Evolutionary conservation across 331 rosid species (phyloP).

Genomic region (Acacia concinna): DNA sequence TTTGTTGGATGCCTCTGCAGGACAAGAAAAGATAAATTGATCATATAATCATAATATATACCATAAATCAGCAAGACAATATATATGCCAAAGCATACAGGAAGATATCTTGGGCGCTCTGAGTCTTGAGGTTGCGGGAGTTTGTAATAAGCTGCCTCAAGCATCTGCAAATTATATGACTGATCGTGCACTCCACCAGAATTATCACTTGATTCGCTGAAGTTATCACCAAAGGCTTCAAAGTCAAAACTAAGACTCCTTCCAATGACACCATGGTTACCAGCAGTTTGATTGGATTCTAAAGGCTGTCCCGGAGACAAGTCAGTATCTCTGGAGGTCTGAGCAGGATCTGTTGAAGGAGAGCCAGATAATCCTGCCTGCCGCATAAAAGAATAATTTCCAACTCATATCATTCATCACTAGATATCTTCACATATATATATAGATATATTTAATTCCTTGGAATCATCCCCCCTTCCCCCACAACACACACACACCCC

Average conservation of each 20-base stretch:
- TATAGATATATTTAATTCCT: background rate
- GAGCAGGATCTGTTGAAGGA: constrained; percentile 68
- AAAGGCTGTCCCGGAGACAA: constrained; percentile 90
- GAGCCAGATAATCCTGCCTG: constrained; percentile 77
- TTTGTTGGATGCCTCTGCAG: constrained; percentile 76
- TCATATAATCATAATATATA: constrained; percentile 3
- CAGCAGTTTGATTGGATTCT: constrained; percentile 72
- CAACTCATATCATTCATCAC: constrained; percentile 25
- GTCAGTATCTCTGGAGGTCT: constrained; percentile 72
- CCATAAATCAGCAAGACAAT: constrained; percentile 4
- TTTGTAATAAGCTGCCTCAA: constrained; percentile 77
- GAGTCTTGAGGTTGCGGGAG: constrained; percentile 92
- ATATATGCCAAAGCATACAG: constrained; percentile 54
- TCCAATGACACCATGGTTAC: constrained; percentile 91
- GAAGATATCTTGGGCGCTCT: constrained; percentile 85
- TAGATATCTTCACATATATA: background rate
- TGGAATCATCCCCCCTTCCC: background rate
- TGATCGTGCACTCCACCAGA: constrained; percentile 80
- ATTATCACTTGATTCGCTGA: constrained; percentile 53
- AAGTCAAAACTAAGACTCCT: constrained; percentile 87
- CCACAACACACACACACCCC: background rate
- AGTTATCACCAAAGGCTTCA: constrained; percentile 86
- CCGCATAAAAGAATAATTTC: constrained; percentile 31
- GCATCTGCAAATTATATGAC: constrained; percentile 75
- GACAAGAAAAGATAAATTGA: constrained; percentile 26